Conservation (phyloP, 2,329 filamentous ascomycete genomes). For the Bipolaris victoriae region DNA sequence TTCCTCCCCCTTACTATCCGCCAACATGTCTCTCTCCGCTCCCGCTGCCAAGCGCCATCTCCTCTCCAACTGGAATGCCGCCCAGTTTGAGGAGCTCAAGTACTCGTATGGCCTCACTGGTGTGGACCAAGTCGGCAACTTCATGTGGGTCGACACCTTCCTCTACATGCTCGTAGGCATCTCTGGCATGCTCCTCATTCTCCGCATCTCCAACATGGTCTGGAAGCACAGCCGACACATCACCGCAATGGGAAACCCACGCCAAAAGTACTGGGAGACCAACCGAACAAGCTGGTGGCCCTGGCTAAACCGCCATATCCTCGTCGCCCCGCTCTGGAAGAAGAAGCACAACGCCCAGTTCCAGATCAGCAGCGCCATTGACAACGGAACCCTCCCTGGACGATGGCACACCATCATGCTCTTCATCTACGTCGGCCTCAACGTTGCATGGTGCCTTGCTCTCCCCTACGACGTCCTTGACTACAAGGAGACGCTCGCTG, state of each 20-base stretch:
- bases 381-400: slow-evolving; percentile 79
- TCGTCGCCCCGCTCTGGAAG: slow-evolving; percentile 73
- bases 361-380: slow-evolving; percentile 69
- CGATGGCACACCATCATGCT: slow-evolving; percentile 76
- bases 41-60: slow-evolving; percentile 30
- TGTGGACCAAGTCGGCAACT: slow-evolving; percentile 57
- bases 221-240: slow-evolving; percentile 55
- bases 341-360: slow-evolving; percentile 80
- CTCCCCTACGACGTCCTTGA: slow-evolving; percentile 63
- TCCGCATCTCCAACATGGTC: slow-evolving; percentile 52
- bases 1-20: slow-evolving; percentile 11
- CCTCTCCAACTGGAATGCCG: slow-evolving; percentile 40
- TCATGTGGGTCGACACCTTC: slow-evolving; percentile 54
- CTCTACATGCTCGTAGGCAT: slow-evolving; percentile 46
- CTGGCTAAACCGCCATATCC: slow-evolving; percentile 67
- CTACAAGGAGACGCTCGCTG: slow-evolving; percentile 69
- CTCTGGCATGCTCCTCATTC: slow-evolving; percentile 47
- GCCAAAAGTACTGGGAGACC: slow-evolving; percentile 54
- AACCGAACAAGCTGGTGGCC: slow-evolving; percentile 58
- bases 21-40: slow-evolving; percentile 35
- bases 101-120: slow-evolving; percentile 55
- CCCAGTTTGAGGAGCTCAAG: slow-evolving; percentile 39
- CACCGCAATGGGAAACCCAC: slow-evolving; percentile 51
- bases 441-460: slow-evolving; percentile 77
- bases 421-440: slow-evolving; percentile 70